A percentile compares a stretch with the other conserved stretches of the same genome.
Conservation (phyloP, 108 stramenopile species). For the Pseudonitzschia delicatissima region DNA sequence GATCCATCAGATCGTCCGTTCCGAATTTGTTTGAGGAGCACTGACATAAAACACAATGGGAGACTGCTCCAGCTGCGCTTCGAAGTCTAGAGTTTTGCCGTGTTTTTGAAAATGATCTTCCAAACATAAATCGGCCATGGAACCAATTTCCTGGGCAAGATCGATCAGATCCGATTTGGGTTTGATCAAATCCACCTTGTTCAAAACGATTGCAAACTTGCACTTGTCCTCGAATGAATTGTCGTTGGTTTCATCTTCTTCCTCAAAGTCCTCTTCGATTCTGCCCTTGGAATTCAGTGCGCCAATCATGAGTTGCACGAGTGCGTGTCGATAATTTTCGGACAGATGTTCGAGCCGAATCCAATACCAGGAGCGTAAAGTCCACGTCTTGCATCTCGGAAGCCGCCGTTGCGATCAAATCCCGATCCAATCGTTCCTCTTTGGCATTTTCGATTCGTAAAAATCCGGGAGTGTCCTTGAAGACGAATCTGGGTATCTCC, state of each 20-base stretch:
- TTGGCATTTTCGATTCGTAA: constrained; percentile 52
- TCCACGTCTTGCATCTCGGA: constrained; percentile 73
- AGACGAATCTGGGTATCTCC: constrained; percentile 77
- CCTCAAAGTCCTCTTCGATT: constrained; percentile 42
- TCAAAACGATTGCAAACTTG: constrained; percentile 84
- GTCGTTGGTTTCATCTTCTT: constrained; percentile 8
- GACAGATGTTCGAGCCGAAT: constrained; percentile 71
- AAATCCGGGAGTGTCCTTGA: constrained; percentile 92
- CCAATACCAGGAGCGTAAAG: constrained; percentile 79
- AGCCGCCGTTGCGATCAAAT: constrained; percentile 53
- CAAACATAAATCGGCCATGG: constrained; percentile 64
- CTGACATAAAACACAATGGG: constrained; percentile 71
- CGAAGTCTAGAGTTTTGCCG: constrained; percentile 15
- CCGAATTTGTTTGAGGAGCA: constrained; percentile 77
- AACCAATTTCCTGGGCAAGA: constrained; percentile 69
- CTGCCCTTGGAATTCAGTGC: constrained; percentile 58
- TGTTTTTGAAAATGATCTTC: constrained; percentile 24
- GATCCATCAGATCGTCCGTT: constrained; percentile 72
- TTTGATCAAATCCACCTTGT: constrained; percentile 90
- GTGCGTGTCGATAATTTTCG: constrained; percentile 57
- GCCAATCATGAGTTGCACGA: constrained; percentile 62
- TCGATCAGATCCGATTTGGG: constrained; percentile 78
- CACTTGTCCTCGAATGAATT: not conserved
- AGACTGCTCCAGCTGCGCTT: constrained; percentile 37
- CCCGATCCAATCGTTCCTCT: constrained; percentile 64